Conservation (phyloP, 345 rosid species). For the Cardamine resedifolia region DNA sequence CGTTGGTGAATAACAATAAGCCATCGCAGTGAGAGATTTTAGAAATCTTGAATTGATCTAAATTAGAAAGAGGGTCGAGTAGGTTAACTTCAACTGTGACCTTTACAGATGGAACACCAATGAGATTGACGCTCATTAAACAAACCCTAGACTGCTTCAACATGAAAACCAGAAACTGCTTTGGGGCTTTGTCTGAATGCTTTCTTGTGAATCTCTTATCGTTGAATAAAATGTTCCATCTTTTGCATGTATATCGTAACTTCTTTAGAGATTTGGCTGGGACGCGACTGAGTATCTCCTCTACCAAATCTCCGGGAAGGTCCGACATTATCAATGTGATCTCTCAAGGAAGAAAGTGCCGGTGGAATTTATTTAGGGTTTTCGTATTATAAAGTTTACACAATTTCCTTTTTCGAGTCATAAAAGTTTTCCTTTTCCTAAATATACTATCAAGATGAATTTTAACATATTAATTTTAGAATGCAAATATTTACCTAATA, state of each 20-base stretch:
- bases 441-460: too few species aligned
- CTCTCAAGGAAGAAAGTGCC: background rate
- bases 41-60: background rate
- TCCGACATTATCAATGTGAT: background rate
- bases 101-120: background rate
- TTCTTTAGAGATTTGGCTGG: background rate
- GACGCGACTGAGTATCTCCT: conserved; percentile 1
- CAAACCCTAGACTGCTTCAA: background rate
- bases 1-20: background rate
- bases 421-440: too few species aligned
- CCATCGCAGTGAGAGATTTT: background rate
- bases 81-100: background rate
- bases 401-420: too few species aligned
- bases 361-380: too few species aligned
- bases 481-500: too few species aligned
- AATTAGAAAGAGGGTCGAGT: background rate
- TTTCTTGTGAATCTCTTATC: background rate
- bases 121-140: background rate
- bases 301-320: background rate
- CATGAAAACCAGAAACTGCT: background rate
- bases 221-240: background rate
- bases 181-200: background rate
- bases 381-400: too few species aligned
- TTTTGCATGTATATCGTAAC: conserved; percentile 3
- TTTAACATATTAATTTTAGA: too few species aligned